Base-by-base conservation (phyloP, 495 filamentous ascomycete genomes). In the Wilcoxina mikolae region DNA sequence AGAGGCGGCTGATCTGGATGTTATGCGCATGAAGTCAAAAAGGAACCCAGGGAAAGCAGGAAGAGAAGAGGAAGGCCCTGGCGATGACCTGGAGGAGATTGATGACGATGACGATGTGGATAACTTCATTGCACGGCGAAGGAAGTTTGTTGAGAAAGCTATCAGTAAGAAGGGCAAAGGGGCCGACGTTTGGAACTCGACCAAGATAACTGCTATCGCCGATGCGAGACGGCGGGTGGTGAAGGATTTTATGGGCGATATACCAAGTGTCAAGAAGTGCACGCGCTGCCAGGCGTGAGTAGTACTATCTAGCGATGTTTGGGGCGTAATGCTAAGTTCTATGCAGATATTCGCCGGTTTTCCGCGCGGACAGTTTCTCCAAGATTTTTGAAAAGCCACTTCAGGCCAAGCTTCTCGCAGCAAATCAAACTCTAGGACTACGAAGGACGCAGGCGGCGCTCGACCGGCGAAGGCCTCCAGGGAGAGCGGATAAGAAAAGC, bases 331-430 rank as follows among this genome's bases (percentile, higher is more conserved):
- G 56, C 35, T 39, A 29, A 23, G 58, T 33, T 45, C 56, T 66
- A 48, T 67, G 67, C 64, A 82, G 78, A 43, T 77, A 86, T 31
- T 83, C 84, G 22, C 87, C 87, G 18, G 71, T 68, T 3, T 95
- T 83, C 68, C 78, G 87, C 59, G 93, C 90, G 62, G 89, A 96
- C 57, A 76, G 81, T 24, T 88, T 76, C 64, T 81, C 83, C 58
- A 96, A 95, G 68, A 91, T 99, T 51, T 99, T 95, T 68, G 80
- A 88, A 60, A 90, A 87, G 62, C 74, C 82, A 3, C 68, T 96
- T 38, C 68, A 70, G 23, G 61, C 72, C 22, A 94, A 90, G 67
- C 77, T 85, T 3, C 78, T 75, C 60, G 76, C 78, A 9, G 76
- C 80, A 29, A 95, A 91, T 80, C 65, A 76, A 2, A 78, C 83